phyloP scores from a whole-genome alignment of 331 rosid species.

The Acacia concinna region DNA sequence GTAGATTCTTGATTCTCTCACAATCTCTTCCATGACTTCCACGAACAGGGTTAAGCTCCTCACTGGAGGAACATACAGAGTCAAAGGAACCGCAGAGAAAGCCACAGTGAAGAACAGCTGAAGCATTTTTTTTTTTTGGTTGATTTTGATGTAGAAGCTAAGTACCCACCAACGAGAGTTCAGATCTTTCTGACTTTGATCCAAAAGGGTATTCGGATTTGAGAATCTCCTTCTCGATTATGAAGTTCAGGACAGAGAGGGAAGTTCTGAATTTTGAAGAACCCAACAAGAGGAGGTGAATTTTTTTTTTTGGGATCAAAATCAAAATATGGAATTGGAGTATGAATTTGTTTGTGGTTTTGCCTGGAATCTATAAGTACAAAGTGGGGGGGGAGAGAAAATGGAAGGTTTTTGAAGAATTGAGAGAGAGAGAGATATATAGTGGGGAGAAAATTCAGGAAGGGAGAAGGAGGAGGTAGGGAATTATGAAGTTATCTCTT shows the following conservation, averaged over 20 bases:
- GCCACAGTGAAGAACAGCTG: slow-evolving; percentile 78
- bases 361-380: not conserved
- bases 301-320: not conserved
- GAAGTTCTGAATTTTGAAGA: not conserved
- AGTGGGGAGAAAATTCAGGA: slow-evolving; percentile 16
- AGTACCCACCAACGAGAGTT: not conserved
- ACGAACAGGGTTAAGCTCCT: slow-evolving; percentile 74
- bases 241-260: not conserved
- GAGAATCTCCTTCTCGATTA: not conserved
- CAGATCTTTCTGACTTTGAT: not conserved
- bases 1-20: slow-evolving; percentile 54
- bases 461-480: not conserved
- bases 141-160: not conserved
- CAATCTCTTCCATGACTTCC: slow-evolving; percentile 61
- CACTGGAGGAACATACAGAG: slow-evolving; percentile 80
- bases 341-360: not conserved
- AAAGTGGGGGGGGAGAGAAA: not conserved
- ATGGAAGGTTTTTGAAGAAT: not conserved
- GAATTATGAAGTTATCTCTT: not conserved
- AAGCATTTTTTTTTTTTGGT: slow-evolving; percentile 32
- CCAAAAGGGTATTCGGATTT: slow-evolving; percentile 29
- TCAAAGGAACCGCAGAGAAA: slow-evolving; percentile 76
- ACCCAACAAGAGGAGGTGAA: not conserved
- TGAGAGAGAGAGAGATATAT: not conserved
- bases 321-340: not conserved